Conservation (phyloP, 106 monocot species). For the Gastrodia elata region DNA sequence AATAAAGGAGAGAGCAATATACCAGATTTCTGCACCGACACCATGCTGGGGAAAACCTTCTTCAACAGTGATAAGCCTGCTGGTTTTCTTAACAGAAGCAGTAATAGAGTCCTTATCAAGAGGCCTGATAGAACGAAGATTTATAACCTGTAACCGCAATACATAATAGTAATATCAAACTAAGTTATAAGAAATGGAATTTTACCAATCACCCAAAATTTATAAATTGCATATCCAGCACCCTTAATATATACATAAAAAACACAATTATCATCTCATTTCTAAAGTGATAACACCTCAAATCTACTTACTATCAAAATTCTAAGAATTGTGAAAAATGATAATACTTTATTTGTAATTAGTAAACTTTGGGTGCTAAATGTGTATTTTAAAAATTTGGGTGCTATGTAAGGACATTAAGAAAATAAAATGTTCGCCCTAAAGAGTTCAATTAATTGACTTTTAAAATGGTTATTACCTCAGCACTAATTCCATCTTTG, state of each 20-base stretch:
- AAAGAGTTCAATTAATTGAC: neutral
- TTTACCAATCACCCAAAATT: no score
- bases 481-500: constrained; percentile 71
- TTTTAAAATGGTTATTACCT: constrained; percentile 27
- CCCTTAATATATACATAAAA: no score
- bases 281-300: no score
- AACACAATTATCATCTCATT: no score
- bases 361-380: no score
- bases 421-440: neutral
- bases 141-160: constrained; percentile 52
- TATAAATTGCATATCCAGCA: no score
- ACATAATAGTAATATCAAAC: neutral
- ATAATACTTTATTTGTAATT: no score
- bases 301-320: no score
- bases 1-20: neutral
- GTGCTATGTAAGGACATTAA: no score
- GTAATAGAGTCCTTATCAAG: constrained; percentile 79
- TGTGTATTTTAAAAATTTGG: no score
- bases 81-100: constrained; percentile 85
- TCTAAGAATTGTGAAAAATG: no score
- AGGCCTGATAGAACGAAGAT: constrained; percentile 90
- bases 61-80: constrained; percentile 80
- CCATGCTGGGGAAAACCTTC: constrained; percentile 96
- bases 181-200: no score
- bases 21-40: constrained; percentile 88